phyloP scores from a whole-genome alignment of 192 early-diverging fungal species.

The Anaeromyces robustus region DNA sequence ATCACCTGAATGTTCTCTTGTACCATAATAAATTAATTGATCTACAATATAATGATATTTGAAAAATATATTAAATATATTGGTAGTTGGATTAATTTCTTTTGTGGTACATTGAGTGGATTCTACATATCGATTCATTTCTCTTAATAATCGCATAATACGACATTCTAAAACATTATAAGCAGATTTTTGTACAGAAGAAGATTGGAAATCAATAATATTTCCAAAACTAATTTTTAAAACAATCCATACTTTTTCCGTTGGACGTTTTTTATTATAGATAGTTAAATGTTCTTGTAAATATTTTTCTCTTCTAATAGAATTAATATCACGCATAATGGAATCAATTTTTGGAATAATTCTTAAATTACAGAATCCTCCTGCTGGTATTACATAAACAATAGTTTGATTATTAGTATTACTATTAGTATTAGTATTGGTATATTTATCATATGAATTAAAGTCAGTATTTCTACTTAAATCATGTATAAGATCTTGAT shows the following conservation, averaged over 20 bases:
- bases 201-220: constrained; percentile 13
- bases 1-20: constrained; percentile 52
- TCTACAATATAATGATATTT: constrained; percentile 57
- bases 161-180: constrained; percentile 46
- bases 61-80: constrained; percentile 31
- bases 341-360: background rate
- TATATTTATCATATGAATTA: background rate
- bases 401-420: background rate
- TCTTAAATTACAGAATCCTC: background rate
- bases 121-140: constrained; percentile 19
- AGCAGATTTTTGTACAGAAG: constrained; percentile 49
- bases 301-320: background rate
- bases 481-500: background rate
- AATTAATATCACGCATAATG: background rate
- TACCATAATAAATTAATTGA: constrained; percentile 59
- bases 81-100: background rate
- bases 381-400: background rate
- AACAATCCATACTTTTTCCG: background rate
- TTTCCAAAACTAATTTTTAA: background rate
- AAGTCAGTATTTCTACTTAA: background rate
- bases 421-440: background rate
- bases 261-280: background rate
- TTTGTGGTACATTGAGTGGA: background rate
- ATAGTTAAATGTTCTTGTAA: background rate
- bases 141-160: constrained; percentile 39